Conservation (phyloP, 75 land plant genomes). For the Cryptomeria japonica region DNA sequence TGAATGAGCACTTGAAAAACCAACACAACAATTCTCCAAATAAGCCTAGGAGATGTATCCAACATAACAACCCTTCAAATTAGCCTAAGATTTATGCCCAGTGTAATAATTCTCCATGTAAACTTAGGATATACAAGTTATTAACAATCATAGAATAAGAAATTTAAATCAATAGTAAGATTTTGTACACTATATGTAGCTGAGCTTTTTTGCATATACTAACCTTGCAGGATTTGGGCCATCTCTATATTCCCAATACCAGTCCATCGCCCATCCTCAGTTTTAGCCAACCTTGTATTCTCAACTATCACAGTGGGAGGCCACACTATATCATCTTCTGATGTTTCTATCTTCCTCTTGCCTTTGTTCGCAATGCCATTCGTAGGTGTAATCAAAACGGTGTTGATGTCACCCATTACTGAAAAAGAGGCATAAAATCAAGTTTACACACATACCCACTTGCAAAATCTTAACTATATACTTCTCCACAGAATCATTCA, state of each 20-base stretch:
- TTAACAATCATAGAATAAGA: not conserved
- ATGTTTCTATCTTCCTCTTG: not conserved
- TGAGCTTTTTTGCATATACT: not conserved
- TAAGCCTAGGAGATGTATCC: too few relatives aligned
- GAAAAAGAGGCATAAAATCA: not conserved
- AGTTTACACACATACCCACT: not conserved
- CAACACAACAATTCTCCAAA: not conserved
- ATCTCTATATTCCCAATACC: conserved; percentile 29
- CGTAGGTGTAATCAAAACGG: not conserved
- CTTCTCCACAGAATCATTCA: not conserved
- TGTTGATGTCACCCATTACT: conserved; percentile 3
- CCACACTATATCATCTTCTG: conserved; percentile 29
- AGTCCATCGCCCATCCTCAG: conserved; percentile 31
- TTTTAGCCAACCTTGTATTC: conserved; percentile 31
- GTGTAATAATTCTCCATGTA: not conserved
- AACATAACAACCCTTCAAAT: not conserved
- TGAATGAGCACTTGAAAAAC: not conserved
- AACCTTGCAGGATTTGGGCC: conserved; percentile 21
- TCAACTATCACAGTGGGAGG: conserved; percentile 35
- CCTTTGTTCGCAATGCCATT: not conserved
- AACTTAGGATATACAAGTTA: not conserved
- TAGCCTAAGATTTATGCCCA: not conserved
- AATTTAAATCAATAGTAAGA: not conserved
- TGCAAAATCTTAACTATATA: not conserved
- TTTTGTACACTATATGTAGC: not conserved